These are phyloP conservation scores for Solanum dulcamara DNA, from an alignment of 257 asterid species.

Conservation along the genomic window DNA sequence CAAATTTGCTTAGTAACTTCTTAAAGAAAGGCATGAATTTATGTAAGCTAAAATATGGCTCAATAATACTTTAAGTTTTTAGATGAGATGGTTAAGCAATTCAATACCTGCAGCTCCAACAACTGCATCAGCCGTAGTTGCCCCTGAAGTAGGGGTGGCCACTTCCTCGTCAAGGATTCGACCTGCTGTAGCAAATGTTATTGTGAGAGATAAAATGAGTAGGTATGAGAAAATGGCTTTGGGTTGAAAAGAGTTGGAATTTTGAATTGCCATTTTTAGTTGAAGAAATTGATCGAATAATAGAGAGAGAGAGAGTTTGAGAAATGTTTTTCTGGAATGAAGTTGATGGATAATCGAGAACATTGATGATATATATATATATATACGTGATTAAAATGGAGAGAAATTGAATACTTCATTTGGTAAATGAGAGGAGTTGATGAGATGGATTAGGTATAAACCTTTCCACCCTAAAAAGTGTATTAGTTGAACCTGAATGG, in stretches of 20 bases:
- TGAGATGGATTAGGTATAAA: not conserved
- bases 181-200: constrained; percentile 8
- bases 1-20: not conserved
- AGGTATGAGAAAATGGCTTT: not conserved
- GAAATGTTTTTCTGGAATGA: not conserved
- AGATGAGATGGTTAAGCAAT: not conserved
- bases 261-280: not conserved
- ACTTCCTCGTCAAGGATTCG: constrained; percentile 28
- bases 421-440: not conserved
- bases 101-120: not conserved
- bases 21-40: not conserved
- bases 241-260: not conserved
- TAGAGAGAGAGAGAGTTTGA: not conserved
- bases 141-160: constrained; percentile 7
- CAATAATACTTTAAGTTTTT: not conserved
- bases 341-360: not conserved
- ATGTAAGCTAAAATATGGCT: not conserved
- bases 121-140: not conserved
- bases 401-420: not conserved
- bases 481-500: not conserved
- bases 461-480: not conserved
- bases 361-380: not conserved
- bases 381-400: not conserved
- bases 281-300: not conserved
- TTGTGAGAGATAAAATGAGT: constrained; percentile 14